phyloP scores from a whole-genome alignment of 2,329 filamentous ascomycete genomes.

The Xylariaceae sp. region DNA sequence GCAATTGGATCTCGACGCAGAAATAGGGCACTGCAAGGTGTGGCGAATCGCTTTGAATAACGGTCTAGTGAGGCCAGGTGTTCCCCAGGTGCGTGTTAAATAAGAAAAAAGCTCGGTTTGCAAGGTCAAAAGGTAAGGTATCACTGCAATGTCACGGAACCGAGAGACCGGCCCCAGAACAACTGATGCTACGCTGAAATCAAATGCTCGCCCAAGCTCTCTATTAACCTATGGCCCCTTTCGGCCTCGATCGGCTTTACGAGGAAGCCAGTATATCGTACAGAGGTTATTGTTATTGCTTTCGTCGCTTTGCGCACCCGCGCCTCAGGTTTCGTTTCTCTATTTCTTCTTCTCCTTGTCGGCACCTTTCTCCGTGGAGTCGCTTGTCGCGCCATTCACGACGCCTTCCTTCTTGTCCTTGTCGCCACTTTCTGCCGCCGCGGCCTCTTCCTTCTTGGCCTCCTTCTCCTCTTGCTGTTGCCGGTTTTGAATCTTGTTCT shows the following conservation, averaged over 20 bases:
- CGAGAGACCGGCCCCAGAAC: too few relatives aligned
- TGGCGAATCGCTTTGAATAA: too few relatives aligned
- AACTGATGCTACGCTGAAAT: not conserved
- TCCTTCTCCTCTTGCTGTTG: slow-evolving; percentile 97
- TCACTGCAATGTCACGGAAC: too few relatives aligned
- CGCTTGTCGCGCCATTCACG: slow-evolving; percentile 54
- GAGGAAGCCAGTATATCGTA: slow-evolving; percentile 18
- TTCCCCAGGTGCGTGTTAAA: too few relatives aligned
- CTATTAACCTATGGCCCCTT: slow-evolving; percentile 11
- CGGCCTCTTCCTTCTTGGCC: slow-evolving; percentile 62
- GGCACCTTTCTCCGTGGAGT: slow-evolving; percentile 30
- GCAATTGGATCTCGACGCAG: too few relatives aligned
- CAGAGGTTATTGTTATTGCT: slow-evolving; percentile 6
- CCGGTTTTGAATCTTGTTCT: slow-evolving; percentile 99
- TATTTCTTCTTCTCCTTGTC: slow-evolving; percentile 48
- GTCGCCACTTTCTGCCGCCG: slow-evolving; percentile 54
- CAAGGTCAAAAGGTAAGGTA: too few relatives aligned
- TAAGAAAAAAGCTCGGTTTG: too few relatives aligned
- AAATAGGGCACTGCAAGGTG: too few relatives aligned
- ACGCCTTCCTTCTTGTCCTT: slow-evolving; percentile 36
- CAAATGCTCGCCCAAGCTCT: slow-evolving; percentile 10
- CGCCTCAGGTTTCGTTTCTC: slow-evolving; percentile 18
- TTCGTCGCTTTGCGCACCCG: slow-evolving; percentile 6
- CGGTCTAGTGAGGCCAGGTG: too few relatives aligned
- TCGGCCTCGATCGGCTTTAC: slow-evolving; percentile 6